Evolutionary conservation across 2,329 filamentous ascomycete genomes (phyloP).

Genomic region (Plenodomus biglobosus): DNA sequence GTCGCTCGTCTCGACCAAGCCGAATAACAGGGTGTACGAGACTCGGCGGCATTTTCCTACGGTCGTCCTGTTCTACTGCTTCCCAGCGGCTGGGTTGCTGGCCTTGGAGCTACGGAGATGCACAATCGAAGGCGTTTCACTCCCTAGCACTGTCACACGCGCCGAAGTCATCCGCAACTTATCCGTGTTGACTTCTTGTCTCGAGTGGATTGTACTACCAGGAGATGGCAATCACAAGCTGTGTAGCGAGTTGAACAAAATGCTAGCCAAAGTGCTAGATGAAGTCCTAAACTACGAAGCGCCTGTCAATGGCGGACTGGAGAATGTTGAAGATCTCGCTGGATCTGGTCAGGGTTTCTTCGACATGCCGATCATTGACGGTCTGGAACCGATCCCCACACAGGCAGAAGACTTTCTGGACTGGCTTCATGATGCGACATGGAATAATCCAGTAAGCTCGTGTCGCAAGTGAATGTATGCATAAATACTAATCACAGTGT

Average conservation of each 20-base stretch:
- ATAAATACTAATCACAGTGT: neutral
- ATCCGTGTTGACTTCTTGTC: constrained; percentile 39
- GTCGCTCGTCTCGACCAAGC: constrained; percentile 36
- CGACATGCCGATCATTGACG: constrained; percentile 40
- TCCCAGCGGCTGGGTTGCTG: constrained; percentile 39
- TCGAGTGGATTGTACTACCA: constrained; percentile 40
- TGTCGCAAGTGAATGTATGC: neutral
- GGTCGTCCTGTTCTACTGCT: constrained; percentile 40
- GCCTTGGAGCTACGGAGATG: constrained; percentile 39
- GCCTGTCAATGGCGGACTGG: constrained; percentile 18
- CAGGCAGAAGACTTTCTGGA: constrained; percentile 40
- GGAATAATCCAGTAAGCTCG: constrained; percentile 33
- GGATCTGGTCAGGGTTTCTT: constrained; percentile 33
- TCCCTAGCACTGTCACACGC: constrained; percentile 34
- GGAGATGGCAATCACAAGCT: constrained; percentile 42
- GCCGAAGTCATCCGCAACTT: constrained; percentile 43
- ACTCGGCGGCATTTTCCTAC: constrained; percentile 38
- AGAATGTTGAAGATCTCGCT: constrained; percentile 12
- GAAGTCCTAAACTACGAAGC: constrained; percentile 43
- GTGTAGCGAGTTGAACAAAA: constrained; percentile 42
- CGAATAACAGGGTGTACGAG: constrained; percentile 32
- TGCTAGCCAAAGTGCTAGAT: constrained; percentile 38
- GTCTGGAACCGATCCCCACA: constrained; percentile 42
- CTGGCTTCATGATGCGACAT: constrained; percentile 43
- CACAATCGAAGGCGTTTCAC: constrained; percentile 35